Percentiles rank a stretch among this genome's conserved stretches.
These are phyloP conservation scores for Nannochloris sp. DNA, from an alignment of 139 green algal genomes.

Conservation along the genomic window DNA sequence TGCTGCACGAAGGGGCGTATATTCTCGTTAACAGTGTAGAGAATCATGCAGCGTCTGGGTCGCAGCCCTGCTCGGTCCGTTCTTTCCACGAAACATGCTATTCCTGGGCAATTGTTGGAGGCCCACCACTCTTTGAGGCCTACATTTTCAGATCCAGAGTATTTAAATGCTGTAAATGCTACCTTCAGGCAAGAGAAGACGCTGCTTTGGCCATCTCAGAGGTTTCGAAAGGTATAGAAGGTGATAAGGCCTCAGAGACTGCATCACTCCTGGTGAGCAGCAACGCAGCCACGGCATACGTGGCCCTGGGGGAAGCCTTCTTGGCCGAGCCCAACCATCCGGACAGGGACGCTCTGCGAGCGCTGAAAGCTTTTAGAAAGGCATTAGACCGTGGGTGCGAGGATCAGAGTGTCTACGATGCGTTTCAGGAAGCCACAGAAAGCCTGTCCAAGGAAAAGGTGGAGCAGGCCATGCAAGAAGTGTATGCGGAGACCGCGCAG, in stretches of 20 bases:
- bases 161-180: constrained; percentile 22
- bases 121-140: constrained; percentile 1
- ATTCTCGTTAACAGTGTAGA: too few relatives aligned
- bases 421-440: constrained; percentile 17
- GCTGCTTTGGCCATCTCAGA: background rate
- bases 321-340: constrained; percentile 28
- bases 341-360: constrained; percentile 17
- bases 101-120: background rate
- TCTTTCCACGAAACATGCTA: too few relatives aligned
- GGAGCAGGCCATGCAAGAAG: constrained; percentile 13
- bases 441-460: constrained; percentile 19
- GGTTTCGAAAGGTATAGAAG: background rate
- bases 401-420: background rate
- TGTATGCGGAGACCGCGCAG: constrained; percentile 7
- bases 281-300: background rate
- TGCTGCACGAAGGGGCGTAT: too few relatives aligned
- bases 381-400: constrained; percentile 11
- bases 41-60: too few relatives aligned
- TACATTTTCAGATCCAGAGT: constrained; percentile 20
- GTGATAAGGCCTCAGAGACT: background rate
- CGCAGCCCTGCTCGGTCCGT: too few relatives aligned
- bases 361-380: constrained; percentile 19
- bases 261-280: background rate
- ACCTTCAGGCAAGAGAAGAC: constrained; percentile 28
- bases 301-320: constrained; percentile 14